phyloP scores from a whole-genome alignment of 495 filamentous ascomycete genomes.

The Polyplosphaeria fusca region DNA sequence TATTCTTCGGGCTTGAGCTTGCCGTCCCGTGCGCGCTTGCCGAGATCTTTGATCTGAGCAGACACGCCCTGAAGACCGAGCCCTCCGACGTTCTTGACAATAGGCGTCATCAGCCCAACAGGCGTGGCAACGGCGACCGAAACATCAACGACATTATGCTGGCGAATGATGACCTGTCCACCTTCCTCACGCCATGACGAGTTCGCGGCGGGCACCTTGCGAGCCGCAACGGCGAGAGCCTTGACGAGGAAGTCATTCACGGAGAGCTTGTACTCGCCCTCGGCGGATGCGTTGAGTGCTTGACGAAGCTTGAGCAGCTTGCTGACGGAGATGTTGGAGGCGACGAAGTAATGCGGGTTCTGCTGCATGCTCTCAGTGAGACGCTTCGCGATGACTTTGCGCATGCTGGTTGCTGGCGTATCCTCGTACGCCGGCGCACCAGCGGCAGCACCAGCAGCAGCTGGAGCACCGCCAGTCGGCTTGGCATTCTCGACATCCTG shows the following conservation, averaged over 20 bases:
- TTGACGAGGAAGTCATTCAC: conserved; percentile 99
- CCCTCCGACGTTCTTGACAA: conserved; percentile 81
- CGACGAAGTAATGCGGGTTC: conserved; percentile 98
- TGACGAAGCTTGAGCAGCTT: conserved; percentile 95
- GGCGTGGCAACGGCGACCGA: conserved; percentile 93
- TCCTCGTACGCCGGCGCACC: conserved; percentile 74
- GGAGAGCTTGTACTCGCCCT: conserved; percentile 96
- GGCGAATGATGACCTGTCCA: conserved; percentile 76
- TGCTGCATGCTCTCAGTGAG: conserved; percentile 83
- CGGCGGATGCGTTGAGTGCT: conserved; percentile 81
- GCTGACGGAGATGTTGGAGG: conserved; percentile 76
- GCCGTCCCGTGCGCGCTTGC: conserved; percentile 90
- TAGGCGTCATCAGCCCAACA: conserved; percentile 92
- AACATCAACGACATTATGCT: conserved; percentile 88
- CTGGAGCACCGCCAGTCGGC: conserved; percentile 47
- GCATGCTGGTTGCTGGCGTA: conserved; percentile 83
- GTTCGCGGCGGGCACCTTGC: conserved; percentile 94
- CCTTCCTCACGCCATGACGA: conserved; percentile 83
- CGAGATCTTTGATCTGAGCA: conserved; percentile 84
- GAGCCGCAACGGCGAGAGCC: conserved; percentile 80
- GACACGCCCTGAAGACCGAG: conserved; percentile 86
- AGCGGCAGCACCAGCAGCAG: conserved; percentile 45
- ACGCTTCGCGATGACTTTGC: conserved; percentile 92
- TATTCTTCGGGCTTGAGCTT: conserved; percentile 99
- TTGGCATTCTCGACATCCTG: conserved; percentile 86